phyloP scores from a whole-genome alignment of 257 asterid species.

The Fraxinus quadrangulata region DNA sequence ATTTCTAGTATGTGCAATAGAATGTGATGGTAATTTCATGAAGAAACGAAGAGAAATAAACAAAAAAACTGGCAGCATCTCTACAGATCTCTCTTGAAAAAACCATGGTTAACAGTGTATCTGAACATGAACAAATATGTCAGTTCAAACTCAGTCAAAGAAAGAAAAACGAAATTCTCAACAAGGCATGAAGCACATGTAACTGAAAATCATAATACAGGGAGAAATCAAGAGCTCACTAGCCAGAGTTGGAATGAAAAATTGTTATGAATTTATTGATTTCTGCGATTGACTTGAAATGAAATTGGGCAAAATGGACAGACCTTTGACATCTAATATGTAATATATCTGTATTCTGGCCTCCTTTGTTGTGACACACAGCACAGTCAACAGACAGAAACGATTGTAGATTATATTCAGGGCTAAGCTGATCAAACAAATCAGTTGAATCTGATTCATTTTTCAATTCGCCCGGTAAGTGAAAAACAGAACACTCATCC shows the following conservation, averaged over 20 bases:
- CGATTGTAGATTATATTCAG: slow-evolving; percentile 37
- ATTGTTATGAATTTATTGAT: too few species aligned
- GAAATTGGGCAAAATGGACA: too few species aligned
- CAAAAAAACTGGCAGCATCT: neutral
- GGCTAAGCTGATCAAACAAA: slow-evolving; percentile 10
- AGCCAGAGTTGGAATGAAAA: neutral
- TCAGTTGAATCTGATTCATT: neutral
- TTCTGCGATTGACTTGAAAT: too few species aligned
- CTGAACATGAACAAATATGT: slow-evolving; percentile 10
- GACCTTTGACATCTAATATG: neutral
- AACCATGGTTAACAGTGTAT: too few species aligned
- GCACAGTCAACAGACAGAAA: slow-evolving; percentile 34
- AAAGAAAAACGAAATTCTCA: too few species aligned
- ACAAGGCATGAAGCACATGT: neutral
- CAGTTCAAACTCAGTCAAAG: neutral
- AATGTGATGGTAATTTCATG: neutral
- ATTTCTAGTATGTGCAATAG: too few species aligned
- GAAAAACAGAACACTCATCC: slow-evolving; percentile 2
- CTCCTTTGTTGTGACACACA: slow-evolving; percentile 34
- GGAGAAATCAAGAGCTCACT: neutral
- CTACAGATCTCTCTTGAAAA: neutral
- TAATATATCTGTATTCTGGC: slow-evolving; percentile 22
- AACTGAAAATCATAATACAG: slow-evolving; percentile 22
- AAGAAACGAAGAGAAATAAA: too few species aligned
- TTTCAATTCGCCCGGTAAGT: slow-evolving; percentile 26